phyloP scores from a whole-genome alignment of 495 filamentous ascomycete genomes.

The Annulohypoxylon stygium region DNA sequence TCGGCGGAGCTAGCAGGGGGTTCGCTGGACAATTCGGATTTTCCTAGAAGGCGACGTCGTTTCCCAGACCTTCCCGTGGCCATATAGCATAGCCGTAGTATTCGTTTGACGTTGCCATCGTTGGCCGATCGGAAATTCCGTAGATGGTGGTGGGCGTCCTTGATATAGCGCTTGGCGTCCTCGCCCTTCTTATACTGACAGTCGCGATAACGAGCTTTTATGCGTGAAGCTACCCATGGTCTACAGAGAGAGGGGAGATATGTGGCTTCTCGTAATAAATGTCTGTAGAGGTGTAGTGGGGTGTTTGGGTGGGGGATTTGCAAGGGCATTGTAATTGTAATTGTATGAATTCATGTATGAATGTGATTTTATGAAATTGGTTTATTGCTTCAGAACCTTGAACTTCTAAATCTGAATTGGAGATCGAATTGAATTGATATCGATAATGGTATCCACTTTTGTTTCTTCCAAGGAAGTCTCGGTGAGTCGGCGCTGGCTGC shows the following conservation, averaged over 20 bases:
- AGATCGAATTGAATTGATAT: neutral
- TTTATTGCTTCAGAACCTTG: neutral
- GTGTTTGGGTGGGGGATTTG: conserved; percentile 55
- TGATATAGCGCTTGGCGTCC: conserved; percentile 32
- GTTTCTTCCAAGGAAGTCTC: neutral
- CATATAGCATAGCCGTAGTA: conserved; percentile 72
- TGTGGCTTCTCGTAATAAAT: conserved; percentile 83
- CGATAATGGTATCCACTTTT: neutral
- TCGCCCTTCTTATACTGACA: conserved; percentile 29
- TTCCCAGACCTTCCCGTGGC: conserved; percentile 82
- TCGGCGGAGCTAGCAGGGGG: conserved; percentile 54
- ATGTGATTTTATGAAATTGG: neutral
- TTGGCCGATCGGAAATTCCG: conserved; percentile 61
- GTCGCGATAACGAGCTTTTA: conserved; percentile 69
- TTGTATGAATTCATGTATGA: neutral
- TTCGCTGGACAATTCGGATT: conserved; percentile 59
- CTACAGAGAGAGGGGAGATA: conserved; percentile 82
- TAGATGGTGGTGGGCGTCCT: conserved; percentile 53
- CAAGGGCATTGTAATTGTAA: conserved; percentile 37
- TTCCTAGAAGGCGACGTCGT: conserved; percentile 72
- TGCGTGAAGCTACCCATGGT: conserved; percentile 67
- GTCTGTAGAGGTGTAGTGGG: conserved; percentile 75
- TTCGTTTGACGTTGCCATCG: conserved; percentile 68
- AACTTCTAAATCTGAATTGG: neutral
- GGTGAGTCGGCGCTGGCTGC: neutral